Percentiles rank a stretch among this genome's conserved stretches.
phyloP scores from a whole-genome alignment of 805 yeast species.

The Ogataea corticis region DNA sequence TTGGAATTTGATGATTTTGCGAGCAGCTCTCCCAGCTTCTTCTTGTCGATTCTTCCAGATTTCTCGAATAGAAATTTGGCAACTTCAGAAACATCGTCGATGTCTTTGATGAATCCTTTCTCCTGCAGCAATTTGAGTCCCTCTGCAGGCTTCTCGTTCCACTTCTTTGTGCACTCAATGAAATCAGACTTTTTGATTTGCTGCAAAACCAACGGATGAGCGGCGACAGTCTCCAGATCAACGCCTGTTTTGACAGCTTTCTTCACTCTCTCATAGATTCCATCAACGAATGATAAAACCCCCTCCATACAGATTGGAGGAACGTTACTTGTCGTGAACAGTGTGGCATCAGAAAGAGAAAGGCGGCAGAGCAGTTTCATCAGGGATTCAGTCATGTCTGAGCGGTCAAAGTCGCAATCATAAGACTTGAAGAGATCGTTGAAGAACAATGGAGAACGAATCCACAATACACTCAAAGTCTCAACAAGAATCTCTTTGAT shows the following conservation, averaged over 20 bases:
- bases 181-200: slow-evolving; percentile 69
- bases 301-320: slow-evolving; percentile 96
- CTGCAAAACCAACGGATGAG: slow-evolving; percentile 40
- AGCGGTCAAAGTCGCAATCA: slow-evolving; percentile 88
- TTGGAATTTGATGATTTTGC: slow-evolving; percentile 71
- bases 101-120: slow-evolving; percentile 57
- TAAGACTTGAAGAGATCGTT: slow-evolving; percentile 75
- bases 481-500: slow-evolving; percentile 83
- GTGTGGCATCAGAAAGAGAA: slow-evolving; percentile 84
- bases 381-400: slow-evolving; percentile 69
- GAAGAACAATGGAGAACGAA: slow-evolving; percentile 75
- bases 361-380: slow-evolving; percentile 72
- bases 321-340: slow-evolving; percentile 75
- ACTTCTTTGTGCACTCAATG: slow-evolving; percentile 67
- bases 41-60: slow-evolving; percentile 83
- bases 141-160: slow-evolving; percentile 75
- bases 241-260: slow-evolving; percentile 28
- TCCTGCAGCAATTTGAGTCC: slow-evolving; percentile 70
- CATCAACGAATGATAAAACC: slow-evolving; percentile 65
- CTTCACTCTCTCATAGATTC: slow-evolving; percentile 55
- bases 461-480: slow-evolving; percentile 78
- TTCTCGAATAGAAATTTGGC: slow-evolving; percentile 76
- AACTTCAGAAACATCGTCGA: slow-evolving; percentile 55
- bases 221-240: slow-evolving; percentile 14
- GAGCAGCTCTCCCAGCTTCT: slow-evolving; percentile 79